Evolutionary conservation across 1,284 basidiomycete genomes (phyloP), one percentile per base, ranked within the genome.

Genomic region (Malassezia sp.): DNA sequence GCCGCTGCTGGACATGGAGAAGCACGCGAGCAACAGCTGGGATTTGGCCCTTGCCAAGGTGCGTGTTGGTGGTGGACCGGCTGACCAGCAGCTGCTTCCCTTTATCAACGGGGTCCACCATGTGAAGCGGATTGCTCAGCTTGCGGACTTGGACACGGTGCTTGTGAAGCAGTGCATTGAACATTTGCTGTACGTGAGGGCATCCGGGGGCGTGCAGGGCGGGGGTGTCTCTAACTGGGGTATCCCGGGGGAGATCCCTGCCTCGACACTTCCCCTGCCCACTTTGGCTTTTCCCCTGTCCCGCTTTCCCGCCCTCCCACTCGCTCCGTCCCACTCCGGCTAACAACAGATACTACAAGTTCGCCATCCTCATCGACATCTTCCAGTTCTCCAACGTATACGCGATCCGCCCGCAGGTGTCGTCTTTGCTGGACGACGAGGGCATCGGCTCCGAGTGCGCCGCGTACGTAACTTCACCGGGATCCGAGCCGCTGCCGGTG

Each of bases 261-360:
- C n/a, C n/a, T n/a, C n/a, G n/a, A n/a, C n/a, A n/a, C n/a, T n/a
- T n/a, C n/a, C n/a, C n/a, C n/a, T n/a, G n/a, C n/a, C n/a, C 4
- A 5, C 32, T 21, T 37, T 21, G 14, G 38, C 38, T 21, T 26
- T 23, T 11, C 21, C 12, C n/a, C 37, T 86, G 86, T 35, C n/a
- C n/a, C n/a, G n/a, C n/a, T n/a, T n/a, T n/a, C n/a, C n/a, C n/a
- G n/a, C n/a, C n/a, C n/a, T n/a, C n/a, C n/a, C n/a, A n/a, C n/a
- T n/a, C n/a, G n/a, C n/a, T n/a, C n/a, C n/a, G n/a, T n/a, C n/a
- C n/a, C n/a, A n/a, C n/a, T n/a, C n/a, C n/a, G n/a, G n/a, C n/a
- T n/a, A n/a, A n/a, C n/a, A n/a, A n/a, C n/a, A n/a, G n/a, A n/a
- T 95, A 86, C 67, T 95, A 96, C 68, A 86, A 91, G 73, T 89